Base-by-base conservation (phyloP, 2,329 filamentous ascomycete species). In the Talaromyces sp. region DNA sequence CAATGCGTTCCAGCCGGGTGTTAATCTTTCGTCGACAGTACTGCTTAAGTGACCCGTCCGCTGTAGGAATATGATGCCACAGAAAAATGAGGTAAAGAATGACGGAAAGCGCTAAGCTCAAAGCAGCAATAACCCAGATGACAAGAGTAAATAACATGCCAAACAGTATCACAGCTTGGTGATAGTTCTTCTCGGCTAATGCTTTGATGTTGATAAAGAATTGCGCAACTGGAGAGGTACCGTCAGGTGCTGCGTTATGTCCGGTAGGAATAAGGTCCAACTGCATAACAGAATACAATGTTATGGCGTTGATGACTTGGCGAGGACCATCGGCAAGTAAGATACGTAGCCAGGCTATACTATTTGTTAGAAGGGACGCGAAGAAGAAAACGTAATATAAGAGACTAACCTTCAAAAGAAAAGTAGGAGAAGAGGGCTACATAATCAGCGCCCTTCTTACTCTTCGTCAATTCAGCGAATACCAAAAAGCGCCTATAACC, bases 21-120 rank as follows among this genome's bases (percentile, higher is more conserved):
- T 96, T 95, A 70, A 96, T 87, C 77, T 97, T 97, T 46, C 91
- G 87, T 61, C 89, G 88, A 71, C 94, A 97, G 76, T 96, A 99
- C 25, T 86, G 86, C 5, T 85, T 84, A 31, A 99, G 80, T 7
- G 89, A 87, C 5, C 91, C 90, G 67, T 97, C 91, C 10, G 84
- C 80, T 36, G 83, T 82, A 1, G 92, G 91, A 61, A 99, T 93
- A 75, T 93, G 94, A 73, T 94, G 89, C 83, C 89, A 96, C 5
- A 99, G 81, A 73, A 96, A 99, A 66, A 90, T 84, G 37, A 96
- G 73, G 74, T 96, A 97, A 60, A 96, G 85, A 1, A 95, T 66
- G 21, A 86, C 77, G 0, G 89, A 91, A 9, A 89, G 69, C n/a
- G 93, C 76, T 53, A 97, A 80, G 58, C 78, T 81, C 56, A 97